Evolutionary conservation across 306 rosid genomes (phyloP), one percentile per base, ranked within the genome.

Genomic region (Vachellia collinsii): DNA sequence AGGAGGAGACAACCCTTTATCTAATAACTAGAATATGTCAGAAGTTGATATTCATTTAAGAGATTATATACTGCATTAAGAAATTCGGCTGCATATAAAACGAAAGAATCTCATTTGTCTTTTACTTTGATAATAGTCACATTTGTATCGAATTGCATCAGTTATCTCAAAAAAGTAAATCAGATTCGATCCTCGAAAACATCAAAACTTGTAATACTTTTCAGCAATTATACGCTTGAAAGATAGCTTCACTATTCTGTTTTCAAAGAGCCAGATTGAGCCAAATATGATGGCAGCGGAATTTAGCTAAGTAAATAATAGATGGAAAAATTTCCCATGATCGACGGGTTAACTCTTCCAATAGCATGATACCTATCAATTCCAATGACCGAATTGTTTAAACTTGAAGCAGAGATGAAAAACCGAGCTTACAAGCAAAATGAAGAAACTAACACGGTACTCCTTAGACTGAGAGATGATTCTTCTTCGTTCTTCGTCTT

Each of bases 91-190:
- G 59, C 78, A 80, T 11, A 61, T 10, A 29, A 5, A 62, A 62
- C 9, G 66, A 34, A 9, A 75, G 77, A 83, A 75, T 82, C 56
- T 48, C 84, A 67, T 67, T 83, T 87, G 82, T 86, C 85, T 74
- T 89, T 86, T 85, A 81, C 97, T 90, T 91, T 90, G 80, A 72
- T 71, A 85, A 82, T 80, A 90, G 83, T 80, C 86, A 61, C 80
- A 76, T 76, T 75, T 41, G 50, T 78, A 74, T 76, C 41, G 75
- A 88, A 83, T 82, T 84, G 72, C 66, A 74, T 77, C 25, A 54
- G 38, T 29, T 25, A 80, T 83, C 50, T 83, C 64, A 20, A 75
- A 84, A 91, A 81, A 82, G 88, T 59, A 80, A 59, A 85, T 65
- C 83, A 74, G 78, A 84, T 82, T 84, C 84, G 77, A 77, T 83